Conservation (phyloP, 1,284 basidiomycete genomes). For the Nidula niveotomentosa region DNA sequence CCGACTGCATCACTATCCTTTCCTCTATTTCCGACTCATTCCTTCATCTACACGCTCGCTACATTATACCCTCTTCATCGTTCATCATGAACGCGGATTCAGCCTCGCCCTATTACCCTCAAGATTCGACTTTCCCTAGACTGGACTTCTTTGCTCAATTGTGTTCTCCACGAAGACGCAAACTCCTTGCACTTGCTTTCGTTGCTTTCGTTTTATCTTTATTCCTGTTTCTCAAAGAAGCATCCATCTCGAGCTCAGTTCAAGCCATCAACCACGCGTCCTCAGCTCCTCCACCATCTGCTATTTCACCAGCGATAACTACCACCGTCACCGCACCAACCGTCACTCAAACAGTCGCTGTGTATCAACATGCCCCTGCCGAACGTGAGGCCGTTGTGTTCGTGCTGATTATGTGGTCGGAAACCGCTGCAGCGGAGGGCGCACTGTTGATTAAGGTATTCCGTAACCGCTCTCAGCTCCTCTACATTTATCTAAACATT, state of each 20-base stretch:
- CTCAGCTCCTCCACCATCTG: not conserved
- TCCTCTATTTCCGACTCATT: too few species aligned
- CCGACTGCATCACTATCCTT: too few species aligned
- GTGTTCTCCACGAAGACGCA: slow-evolving; percentile 14
- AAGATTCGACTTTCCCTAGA: too few species aligned
- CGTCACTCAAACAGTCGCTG: slow-evolving; percentile 3
- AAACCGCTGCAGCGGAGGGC: slow-evolving; percentile 41
- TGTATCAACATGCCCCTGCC: not conserved
- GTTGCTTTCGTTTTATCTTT: slow-evolving; percentile 11
- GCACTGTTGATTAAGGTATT: slow-evolving; percentile 43
- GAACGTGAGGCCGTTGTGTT: slow-evolving; percentile 34
- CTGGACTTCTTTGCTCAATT: not conserved
- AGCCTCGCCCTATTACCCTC: too few species aligned
- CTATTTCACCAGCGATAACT: slow-evolving; percentile 1
- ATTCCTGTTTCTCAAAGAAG: slow-evolving; percentile 14
- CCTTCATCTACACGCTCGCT: too few species aligned
- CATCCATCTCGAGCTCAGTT: slow-evolving; percentile 3
- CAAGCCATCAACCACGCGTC: not conserved
- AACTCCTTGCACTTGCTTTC: slow-evolving; percentile 9
- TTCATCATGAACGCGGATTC: too few species aligned
- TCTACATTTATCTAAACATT: slow-evolving; percentile 1
- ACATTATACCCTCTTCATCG: too few species aligned
- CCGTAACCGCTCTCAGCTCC: slow-evolving; percentile 1
- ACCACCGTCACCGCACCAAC: slow-evolving; percentile 1
- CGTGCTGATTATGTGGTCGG: slow-evolving; percentile 44